Evolutionary conservation across 2,329 filamentous ascomycete species (phyloP), one percentile per base, ranked within the genome.

Genomic region (Stenocarpella maydis): DNA sequence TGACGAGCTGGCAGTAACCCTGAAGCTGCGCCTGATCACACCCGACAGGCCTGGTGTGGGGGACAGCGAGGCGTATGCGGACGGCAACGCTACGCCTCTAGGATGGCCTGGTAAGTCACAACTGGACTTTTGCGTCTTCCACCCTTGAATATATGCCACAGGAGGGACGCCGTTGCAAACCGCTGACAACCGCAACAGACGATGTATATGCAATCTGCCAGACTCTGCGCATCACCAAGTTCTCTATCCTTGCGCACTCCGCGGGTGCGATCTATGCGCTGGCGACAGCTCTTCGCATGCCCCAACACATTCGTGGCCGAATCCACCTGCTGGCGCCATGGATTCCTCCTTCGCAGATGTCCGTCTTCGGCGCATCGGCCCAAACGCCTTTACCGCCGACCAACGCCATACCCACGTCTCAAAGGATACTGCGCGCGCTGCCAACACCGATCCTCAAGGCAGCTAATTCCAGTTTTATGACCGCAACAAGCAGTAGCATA

Each of bases 211-310:
- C 95, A 65, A 97, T 99, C 69, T 99, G 96, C 78, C 93, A 97
- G 76, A 86, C 92, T 17, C 86, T 99, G 53, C 95, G 94, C 74
- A 97, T 99, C 72, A 96, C 91, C 14, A 97, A 97, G 74, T 99
- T 99, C 78, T 98, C 95, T 8, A 92, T 99, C 24, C 86, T 99
- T 1, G 96, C 96, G 2, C 96, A 99, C 79, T 98, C 95, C 0
- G 96, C 96, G 0, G 96, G 96, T 19, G 95, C 96, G n/a, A 97
- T 99, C 65, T 99, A 99, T 77, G 96, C 96, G 2, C 87, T 99
- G 21, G 96, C 96, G 0, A 98, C 96, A 0, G 96, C 96, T 0
- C 85, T 99, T 53, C 92, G 96, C 53, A 97, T 99, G 88, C 96
- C 96, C 4, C 95, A 98, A 75, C 93, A 98, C 76, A 97, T 99